Percentiles rank a stretch among this genome's conserved stretches.
These are phyloP conservation scores for Cubamyces lactineus DNA, from an alignment of 768 basidiomycete species.

Conservation along the genomic window DNA sequence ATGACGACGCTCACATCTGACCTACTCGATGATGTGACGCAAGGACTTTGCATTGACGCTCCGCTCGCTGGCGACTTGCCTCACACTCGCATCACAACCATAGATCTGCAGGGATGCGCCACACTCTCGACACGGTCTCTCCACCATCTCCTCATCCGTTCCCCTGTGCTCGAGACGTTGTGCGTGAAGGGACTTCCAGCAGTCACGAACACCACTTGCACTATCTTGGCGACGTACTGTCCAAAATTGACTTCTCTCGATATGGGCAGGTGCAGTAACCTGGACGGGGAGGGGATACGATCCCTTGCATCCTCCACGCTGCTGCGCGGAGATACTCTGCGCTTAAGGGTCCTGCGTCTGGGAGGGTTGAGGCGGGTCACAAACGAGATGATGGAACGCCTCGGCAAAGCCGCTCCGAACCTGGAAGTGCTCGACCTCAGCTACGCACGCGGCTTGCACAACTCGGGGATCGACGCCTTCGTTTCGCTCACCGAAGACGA, in stretches of 20 bases:
- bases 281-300: conserved; percentile 67
- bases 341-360: conserved; percentile 64
- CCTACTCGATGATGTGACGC: conserved; percentile 55
- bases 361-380: conserved; percentile 66
- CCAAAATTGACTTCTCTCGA: conserved; percentile 62
- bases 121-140: conserved; percentile 67
- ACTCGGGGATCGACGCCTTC: conserved; percentile 75
- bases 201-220: conserved; percentile 77
- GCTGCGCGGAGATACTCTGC: conserved; percentile 50
- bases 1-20: conserved; percentile 54
- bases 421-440: conserved; percentile 84
- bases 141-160: conserved; percentile 68
- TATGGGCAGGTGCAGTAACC: conserved; percentile 68
- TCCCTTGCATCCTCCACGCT: conserved; percentile 49
- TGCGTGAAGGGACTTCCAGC: conserved; percentile 68
- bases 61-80: conserved; percentile 39
- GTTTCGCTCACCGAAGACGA: conserved; percentile 54
- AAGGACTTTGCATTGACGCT: conserved; percentile 53
- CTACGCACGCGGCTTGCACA: conserved; percentile 70
- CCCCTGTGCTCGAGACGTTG: conserved; percentile 59
- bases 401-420: conserved; percentile 70
- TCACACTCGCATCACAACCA: conserved; percentile 67
- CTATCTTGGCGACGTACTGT: conserved; percentile 62
- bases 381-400: conserved; percentile 61
- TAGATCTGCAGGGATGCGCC: conserved; percentile 77